Percentiles rank a stretch among this genome's conserved stretches.
Evolutionary conservation across 176 grass and related monocot species (phyloP).

Genomic region (Stipa capillata): DNA sequence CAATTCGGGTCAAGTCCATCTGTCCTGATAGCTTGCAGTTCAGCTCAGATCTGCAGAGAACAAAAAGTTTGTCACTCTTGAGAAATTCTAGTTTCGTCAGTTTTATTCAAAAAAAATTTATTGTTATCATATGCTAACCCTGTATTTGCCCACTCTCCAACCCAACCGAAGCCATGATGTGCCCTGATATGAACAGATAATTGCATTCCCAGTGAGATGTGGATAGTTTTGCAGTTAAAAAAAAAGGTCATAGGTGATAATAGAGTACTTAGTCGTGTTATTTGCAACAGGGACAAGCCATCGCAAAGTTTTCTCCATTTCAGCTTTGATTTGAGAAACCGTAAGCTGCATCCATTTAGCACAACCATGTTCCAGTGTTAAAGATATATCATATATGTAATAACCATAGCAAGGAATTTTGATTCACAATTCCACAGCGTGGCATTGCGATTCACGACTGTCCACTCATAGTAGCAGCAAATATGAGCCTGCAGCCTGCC

Average conservation of each 20-base stretch:
- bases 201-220: slow-evolving; percentile 17
- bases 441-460: neutral
- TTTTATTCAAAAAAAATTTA: slow-evolving; percentile 14
- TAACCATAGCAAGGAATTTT: neutral
- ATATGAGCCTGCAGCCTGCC: slow-evolving; percentile 5
- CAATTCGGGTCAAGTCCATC: slow-evolving; percentile 54
- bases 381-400: neutral
- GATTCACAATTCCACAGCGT: neutral
- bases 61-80: neutral
- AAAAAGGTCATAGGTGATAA: slow-evolving; percentile 1
- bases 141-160: slow-evolving; percentile 96
- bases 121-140: slow-evolving; percentile 51
- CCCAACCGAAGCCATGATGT: slow-evolving; percentile 91
- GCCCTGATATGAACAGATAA: slow-evolving; percentile 61
- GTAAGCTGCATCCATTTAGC: slow-evolving; percentile 62
- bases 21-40: slow-evolving; percentile 53
- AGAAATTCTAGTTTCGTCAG: slow-evolving; percentile 5
- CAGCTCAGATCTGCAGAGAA: slow-evolving; percentile 50
- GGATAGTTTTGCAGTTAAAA: neutral
- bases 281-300: slow-evolving; percentile 86
- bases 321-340: slow-evolving; percentile 72
- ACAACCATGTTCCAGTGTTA: slow-evolving; percentile 17
- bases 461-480: neutral
- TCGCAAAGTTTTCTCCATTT: slow-evolving; percentile 87
- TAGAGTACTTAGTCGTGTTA: slow-evolving; percentile 85